phyloP scores from a whole-genome alignment of 805 yeast genomes.

The Vanderwaltozyma verrucispora region DNA sequence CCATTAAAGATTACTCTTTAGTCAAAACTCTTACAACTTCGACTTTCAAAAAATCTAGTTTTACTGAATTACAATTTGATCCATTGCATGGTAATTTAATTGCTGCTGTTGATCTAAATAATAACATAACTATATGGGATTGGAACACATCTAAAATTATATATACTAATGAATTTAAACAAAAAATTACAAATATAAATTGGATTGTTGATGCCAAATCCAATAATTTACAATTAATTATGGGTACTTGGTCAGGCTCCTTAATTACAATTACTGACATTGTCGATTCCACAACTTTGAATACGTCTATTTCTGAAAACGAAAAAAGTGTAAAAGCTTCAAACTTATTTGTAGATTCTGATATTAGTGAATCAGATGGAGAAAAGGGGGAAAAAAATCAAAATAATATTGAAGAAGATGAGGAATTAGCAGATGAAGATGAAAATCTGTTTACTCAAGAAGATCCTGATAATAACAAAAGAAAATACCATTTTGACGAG shows the following conservation, averaged over 20 bases:
- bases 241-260: slow-evolving; percentile 35
- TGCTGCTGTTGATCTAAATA: slow-evolving; percentile 48
- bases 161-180: slow-evolving; percentile 23
- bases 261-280: slow-evolving; percentile 24
- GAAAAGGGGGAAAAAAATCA: slow-evolving; percentile 5
- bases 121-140: slow-evolving; percentile 48
- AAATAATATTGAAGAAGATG: slow-evolving; percentile 7
- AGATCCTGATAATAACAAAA: slow-evolving; percentile 16
- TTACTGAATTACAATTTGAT: slow-evolving; percentile 49
- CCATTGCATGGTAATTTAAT: slow-evolving; percentile 45
- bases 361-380: slow-evolving; percentile 9
- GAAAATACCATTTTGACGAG: slow-evolving; percentile 26
- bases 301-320: slow-evolving; percentile 1
- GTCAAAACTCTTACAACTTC: slow-evolving; percentile 15
- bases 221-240: slow-evolving; percentile 18
- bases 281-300: slow-evolving; percentile 5
- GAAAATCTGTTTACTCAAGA: slow-evolving; percentile 20
- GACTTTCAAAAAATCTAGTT: slow-evolving; percentile 13
- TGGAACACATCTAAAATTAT: slow-evolving; percentile 29
- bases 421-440: slow-evolving; percentile 21
- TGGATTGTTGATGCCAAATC: slow-evolving; percentile 27
- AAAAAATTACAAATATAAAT: slow-evolving; percentile 24
- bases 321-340: slow-evolving; percentile 7
- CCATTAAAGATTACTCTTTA: slow-evolving; percentile 20
- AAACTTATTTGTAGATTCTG: slow-evolving; percentile 26